Percentiles rank a stretch among this genome's conserved stretches.
These are phyloP conservation scores for Blastobotrys capitulatus DNA, from an alignment of 1,139 yeast genomes.

Conservation along the genomic window DNA sequence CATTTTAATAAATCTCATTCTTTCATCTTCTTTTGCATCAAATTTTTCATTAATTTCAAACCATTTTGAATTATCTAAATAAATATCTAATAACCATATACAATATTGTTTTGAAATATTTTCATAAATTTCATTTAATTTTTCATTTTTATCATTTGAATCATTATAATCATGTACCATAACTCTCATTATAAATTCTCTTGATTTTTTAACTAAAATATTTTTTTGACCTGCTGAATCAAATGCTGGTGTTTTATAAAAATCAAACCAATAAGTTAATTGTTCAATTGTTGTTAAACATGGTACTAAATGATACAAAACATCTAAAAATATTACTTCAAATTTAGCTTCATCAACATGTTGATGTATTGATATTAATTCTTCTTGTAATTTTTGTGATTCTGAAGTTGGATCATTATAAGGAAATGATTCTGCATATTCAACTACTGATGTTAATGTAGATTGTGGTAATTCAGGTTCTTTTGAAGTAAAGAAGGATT, in stretches of 20 bases:
- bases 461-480: constrained; percentile 16
- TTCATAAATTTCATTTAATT: constrained; percentile 18
- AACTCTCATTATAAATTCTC: constrained; percentile 40
- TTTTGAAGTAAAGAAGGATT: constrained; percentile 15
- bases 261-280: constrained; percentile 46
- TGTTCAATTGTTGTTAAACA: constrained; percentile 39
- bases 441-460: constrained; percentile 20
- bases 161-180: constrained; percentile 23
- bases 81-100: constrained; percentile 23
- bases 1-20: constrained; percentile 43
- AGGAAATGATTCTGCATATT: constrained; percentile 38
- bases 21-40: constrained; percentile 36
- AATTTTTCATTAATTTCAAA: constrained; percentile 14
- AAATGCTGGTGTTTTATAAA: constrained; percentile 50
- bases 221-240: constrained; percentile 52
- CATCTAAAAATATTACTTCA: constrained; percentile 41
- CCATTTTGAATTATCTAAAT: constrained; percentile 17
- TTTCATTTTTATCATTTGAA: constrained; percentile 23
- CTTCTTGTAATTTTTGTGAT: constrained; percentile 43
- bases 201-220: constrained; percentile 38
- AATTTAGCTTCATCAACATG: constrained; percentile 38
- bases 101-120: constrained; percentile 15
- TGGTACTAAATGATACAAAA: constrained; percentile 39
- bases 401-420: constrained; percentile 35
- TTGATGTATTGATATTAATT: constrained; percentile 43